Evolutionary conservation across 1,284 basidiomycete genomes (phyloP).

Genomic region (Naganishia albida): DNA sequence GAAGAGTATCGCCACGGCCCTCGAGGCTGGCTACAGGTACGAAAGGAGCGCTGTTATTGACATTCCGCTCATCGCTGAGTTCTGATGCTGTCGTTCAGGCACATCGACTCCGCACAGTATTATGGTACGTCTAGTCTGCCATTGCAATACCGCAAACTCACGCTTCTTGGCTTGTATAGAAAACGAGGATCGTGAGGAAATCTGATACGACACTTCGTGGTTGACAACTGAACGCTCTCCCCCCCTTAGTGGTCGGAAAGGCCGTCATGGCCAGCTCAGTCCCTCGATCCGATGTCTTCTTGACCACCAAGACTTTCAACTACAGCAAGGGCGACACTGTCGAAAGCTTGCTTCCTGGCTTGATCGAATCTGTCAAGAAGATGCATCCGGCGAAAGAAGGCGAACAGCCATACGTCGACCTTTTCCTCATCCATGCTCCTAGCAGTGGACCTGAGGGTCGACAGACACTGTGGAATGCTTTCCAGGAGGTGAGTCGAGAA

Average conservation of each 20-base stretch:
- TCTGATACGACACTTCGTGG: constrained; percentile 41
- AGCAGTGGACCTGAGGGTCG: constrained; percentile 41
- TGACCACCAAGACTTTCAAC: constrained; percentile 64
- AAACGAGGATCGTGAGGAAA: constrained; percentile 75
- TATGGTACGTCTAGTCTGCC: constrained; percentile 32
- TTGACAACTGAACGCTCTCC: background rate
- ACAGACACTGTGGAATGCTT: constrained; percentile 44
- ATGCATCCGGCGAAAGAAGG: constrained; percentile 54
- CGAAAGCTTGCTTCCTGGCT: constrained; percentile 61
- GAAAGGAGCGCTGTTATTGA: background rate
- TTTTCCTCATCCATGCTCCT: constrained; percentile 69
- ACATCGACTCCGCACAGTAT: constrained; percentile 61
- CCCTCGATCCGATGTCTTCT: constrained; percentile 46
- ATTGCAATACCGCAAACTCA: constrained; percentile 36
- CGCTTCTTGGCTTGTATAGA: constrained; percentile 65
- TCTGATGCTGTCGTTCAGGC: constrained; percentile 46
- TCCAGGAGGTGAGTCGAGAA: constrained; percentile 45
- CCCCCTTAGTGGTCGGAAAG: constrained; percentile 41
- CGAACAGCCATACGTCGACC: constrained; percentile 63
- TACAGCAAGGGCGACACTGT: constrained; percentile 61
- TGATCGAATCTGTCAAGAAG: constrained; percentile 62
- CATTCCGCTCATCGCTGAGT: background rate
- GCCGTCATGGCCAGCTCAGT: constrained; percentile 35
- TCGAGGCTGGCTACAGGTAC: constrained; percentile 67
- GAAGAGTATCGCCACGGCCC: constrained; percentile 65